Conservation (phyloP, 352 stramenopile species). For the Phytophthora hibernalis region DNA sequence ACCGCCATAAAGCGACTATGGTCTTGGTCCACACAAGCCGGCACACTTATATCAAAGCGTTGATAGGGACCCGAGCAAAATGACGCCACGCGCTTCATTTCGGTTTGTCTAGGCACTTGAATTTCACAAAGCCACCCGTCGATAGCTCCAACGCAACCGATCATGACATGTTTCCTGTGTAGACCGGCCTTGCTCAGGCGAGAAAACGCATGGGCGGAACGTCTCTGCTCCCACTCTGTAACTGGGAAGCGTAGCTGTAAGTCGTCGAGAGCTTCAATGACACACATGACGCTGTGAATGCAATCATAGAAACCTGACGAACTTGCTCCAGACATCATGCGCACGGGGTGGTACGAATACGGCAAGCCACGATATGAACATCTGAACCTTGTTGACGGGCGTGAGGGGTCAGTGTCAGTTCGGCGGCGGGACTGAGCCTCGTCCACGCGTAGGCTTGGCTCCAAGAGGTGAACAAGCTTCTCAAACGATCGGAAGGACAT, state of each 20-base stretch:
- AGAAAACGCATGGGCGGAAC: neutral
- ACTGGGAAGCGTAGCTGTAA: slow-evolving; percentile 6
- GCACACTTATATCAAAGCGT: neutral
- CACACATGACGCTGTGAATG: slow-evolving; percentile 13
- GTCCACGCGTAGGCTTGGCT: too few species aligned
- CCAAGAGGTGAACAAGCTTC: too few species aligned
- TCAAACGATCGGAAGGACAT: too few species aligned
- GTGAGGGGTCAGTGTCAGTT: too few species aligned
- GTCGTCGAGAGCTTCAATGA: neutral
- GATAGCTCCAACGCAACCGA: slow-evolving; percentile 6
- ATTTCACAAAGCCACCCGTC: slow-evolving; percentile 13
- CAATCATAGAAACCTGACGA: slow-evolving; percentile 2
- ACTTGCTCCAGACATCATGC: neutral
- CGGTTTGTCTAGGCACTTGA: neutral
- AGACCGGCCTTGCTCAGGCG: neutral
- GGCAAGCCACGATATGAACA: too few species aligned
- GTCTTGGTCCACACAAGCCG: slow-evolving; percentile 1
- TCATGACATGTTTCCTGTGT: neutral
- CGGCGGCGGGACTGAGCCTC: too few species aligned
- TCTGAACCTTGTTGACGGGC: too few species aligned
- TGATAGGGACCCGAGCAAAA: slow-evolving; percentile 15
- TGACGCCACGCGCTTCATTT: slow-evolving; percentile 1
- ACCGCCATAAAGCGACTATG: neutral
- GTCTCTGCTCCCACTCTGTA: neutral
- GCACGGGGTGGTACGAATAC: slow-evolving; percentile 13